phyloP scores from a whole-genome alignment of 1,139 yeast species.

The Trichomonascaceae sp. region DNA sequence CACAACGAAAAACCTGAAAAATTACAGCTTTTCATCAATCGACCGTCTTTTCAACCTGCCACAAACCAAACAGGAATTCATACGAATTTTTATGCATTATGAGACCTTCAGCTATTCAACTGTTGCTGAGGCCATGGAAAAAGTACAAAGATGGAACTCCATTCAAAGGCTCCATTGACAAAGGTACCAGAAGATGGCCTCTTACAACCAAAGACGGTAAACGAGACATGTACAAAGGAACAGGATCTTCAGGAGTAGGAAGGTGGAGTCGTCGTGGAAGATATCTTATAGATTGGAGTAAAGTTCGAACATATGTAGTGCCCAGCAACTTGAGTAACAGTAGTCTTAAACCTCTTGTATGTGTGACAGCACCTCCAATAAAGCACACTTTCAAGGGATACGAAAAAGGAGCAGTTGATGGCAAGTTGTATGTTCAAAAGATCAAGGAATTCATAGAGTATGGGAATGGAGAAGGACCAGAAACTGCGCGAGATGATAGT shows the following conservation, averaged over 20 bases:
- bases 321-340: conserved; percentile 46
- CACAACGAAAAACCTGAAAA: not conserved
- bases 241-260: conserved; percentile 92
- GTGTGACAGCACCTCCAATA: conserved; percentile 63
- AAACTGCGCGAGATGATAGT: conserved; percentile 16
- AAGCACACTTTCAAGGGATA: conserved; percentile 66
- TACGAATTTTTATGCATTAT: conserved; percentile 18
- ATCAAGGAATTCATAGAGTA: conserved; percentile 67
- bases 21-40: not conserved
- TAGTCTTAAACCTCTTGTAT: conserved; percentile 66
- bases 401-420: conserved; percentile 64
- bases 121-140: conserved; percentile 82
- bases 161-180: conserved; percentile 70
- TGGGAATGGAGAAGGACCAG: conserved; percentile 44
- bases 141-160: conserved; percentile 69
- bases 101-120: conserved; percentile 33
- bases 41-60: not conserved
- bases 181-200: conserved; percentile 81
- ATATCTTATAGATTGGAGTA: conserved; percentile 72
- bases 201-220: conserved; percentile 92
- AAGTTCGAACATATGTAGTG: conserved; percentile 85
- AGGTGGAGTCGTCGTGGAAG: conserved; percentile 65
- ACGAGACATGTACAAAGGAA: conserved; percentile 91
- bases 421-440: conserved; percentile 66
- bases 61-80: not conserved